Evolutionary conservation across 139 green algal genomes (phyloP).

Genomic region (Microglena sp.): DNA sequence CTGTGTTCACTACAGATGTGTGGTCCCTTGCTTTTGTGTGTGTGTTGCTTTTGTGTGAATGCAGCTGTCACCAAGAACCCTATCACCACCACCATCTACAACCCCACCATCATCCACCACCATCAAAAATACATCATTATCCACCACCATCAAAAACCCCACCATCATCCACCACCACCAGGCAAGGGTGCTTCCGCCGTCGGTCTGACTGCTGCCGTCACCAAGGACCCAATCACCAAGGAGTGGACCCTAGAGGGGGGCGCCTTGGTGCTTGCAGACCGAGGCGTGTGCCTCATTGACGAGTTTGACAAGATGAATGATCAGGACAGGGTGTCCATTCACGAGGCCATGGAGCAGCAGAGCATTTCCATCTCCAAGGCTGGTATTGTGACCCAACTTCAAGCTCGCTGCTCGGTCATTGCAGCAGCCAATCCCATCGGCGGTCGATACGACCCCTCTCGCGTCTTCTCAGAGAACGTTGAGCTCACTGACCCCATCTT

Average conservation of each 20-base stretch:
- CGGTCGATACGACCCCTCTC: conserved; percentile 86
- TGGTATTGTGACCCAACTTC: conserved; percentile 77
- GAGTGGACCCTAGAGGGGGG: conserved; percentile 99
- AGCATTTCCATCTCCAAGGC: conserved; percentile 98
- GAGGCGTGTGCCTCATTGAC: conserved; percentile 97
- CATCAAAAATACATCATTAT: too few relatives aligned
- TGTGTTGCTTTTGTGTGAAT: too few relatives aligned
- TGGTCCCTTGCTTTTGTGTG: too few relatives aligned
- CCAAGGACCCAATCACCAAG: conserved; percentile 84
- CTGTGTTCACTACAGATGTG: conserved; percentile 92
- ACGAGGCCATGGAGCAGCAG: conserved; percentile 99
- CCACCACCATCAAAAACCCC: neutral
- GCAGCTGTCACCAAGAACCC: too few relatives aligned
- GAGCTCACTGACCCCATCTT: conserved; percentile 95
- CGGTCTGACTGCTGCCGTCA: conserved; percentile 90
- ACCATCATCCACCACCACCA: conserved; percentile 12
- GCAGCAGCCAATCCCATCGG: conserved; percentile 94
- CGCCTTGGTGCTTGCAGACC: conserved; percentile 94
- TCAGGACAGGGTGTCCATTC: conserved; percentile 77
- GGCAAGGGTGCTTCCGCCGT: conserved; percentile 95
- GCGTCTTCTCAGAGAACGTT: conserved; percentile 64
- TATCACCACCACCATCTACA: too few relatives aligned
- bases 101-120: too few relatives aligned
- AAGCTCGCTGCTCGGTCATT: conserved; percentile 87
- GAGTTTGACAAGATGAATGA: conserved; percentile 99